phyloP scores from a whole-genome alignment of 192 early-diverging fungal genomes.

The Geranomyces variabilis region DNA sequence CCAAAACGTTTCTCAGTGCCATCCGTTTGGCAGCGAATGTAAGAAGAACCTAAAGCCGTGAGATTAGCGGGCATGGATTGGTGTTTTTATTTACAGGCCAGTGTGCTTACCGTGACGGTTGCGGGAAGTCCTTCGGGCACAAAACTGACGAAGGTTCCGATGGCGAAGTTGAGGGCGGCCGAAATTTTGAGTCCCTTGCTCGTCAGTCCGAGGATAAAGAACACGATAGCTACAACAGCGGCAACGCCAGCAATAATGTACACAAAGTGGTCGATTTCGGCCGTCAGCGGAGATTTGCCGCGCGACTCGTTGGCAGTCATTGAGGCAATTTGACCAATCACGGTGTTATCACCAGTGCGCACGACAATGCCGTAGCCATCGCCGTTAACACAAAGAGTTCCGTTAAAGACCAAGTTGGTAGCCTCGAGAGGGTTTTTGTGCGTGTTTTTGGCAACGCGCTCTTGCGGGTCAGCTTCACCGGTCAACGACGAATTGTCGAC shows the following conservation, averaged over 20 bases:
- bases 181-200: conserved; percentile 52
- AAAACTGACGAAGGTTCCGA: conserved; percentile 78
- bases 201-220: conserved; percentile 78
- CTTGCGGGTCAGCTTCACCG: conserved; percentile 94
- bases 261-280: conserved; percentile 80
- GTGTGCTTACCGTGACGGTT: conserved; percentile 75
- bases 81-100: too few relatives aligned
- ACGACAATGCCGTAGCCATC: conserved; percentile 93
- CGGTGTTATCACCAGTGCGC: conserved; percentile 89
- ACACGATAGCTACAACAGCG: conserved; percentile 72
- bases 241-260: conserved; percentile 84
- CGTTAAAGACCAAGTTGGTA: conserved; percentile 88
- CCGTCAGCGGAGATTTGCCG: conserved; percentile 70
- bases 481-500: conserved; percentile 97
- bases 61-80: too few relatives aligned
- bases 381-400: conserved; percentile 76
- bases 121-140: conserved; percentile 94
- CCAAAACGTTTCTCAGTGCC: conserved; percentile 85
- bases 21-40: conserved; percentile 96
- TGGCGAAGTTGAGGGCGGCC: conserved; percentile 77
- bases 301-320: conserved; percentile 81
- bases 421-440: conserved; percentile 88
- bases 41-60: conserved; percentile 69
- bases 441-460: conserved; percentile 66
- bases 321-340: conserved; percentile 93